Conservation (phyloP, 2,329 filamentous ascomycete species). For the Apiospora sp. region DNA sequence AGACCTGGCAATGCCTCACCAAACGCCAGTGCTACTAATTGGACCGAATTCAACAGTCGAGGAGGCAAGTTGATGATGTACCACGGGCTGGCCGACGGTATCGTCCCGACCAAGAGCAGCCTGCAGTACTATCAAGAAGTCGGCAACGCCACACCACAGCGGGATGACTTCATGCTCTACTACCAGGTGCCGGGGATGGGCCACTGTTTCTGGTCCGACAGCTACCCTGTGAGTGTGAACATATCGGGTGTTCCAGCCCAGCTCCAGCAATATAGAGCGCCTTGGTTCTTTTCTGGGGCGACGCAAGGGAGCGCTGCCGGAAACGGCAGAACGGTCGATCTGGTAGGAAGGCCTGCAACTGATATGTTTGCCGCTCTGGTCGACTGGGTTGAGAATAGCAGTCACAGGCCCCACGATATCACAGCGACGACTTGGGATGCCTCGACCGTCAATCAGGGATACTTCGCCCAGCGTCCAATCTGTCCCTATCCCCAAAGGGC, state of each 20-base stretch:
- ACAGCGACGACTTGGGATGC: too few species aligned
- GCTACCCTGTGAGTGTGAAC: too few species aligned
- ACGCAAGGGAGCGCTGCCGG: constrained; percentile 41
- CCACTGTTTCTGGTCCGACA: constrained; percentile 46
- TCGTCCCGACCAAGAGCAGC: constrained; percentile 43
- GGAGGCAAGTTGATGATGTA: constrained; percentile 49
- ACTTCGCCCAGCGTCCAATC: constrained; percentile 39
- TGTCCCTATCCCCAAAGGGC: constrained; percentile 40
- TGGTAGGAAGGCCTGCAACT: too few species aligned
- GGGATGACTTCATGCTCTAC: constrained; percentile 53
- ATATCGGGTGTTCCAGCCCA: too few species aligned
- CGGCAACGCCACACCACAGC: constrained; percentile 34
- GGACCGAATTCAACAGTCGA: constrained; percentile 36
- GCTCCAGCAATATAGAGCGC: constrained; percentile 30
- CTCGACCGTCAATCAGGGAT: too few species aligned
- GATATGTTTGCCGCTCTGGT: constrained; percentile 47
- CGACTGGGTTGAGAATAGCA: constrained; percentile 46
- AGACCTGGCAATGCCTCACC: constrained; percentile 37
- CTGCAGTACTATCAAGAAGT: constrained; percentile 40
- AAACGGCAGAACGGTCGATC: too few species aligned
- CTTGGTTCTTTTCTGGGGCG: constrained; percentile 43
- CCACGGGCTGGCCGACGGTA: constrained; percentile 44
- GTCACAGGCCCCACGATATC: constrained; percentile 36
- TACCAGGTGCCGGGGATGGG: constrained; percentile 58
- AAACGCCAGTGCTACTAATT: constrained; percentile 40